phyloP scores from a whole-genome alignment of 2,329 filamentous ascomycete genomes.

The Pseudocercospora crystallina region DNA sequence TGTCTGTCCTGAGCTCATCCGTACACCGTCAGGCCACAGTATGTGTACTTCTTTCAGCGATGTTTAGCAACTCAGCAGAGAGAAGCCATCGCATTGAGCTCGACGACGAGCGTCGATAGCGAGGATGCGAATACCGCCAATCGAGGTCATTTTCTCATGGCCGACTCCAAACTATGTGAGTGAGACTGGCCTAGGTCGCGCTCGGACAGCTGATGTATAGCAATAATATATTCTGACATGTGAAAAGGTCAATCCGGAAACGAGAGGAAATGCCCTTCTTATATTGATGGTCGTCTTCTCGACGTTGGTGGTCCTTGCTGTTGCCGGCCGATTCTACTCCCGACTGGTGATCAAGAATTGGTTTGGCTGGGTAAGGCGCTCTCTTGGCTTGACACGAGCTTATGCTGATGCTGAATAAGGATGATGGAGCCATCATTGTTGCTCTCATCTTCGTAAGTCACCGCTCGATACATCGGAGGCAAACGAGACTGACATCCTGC shows the following conservation, averaged over 20 bases:
- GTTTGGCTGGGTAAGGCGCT: slow-evolving; percentile 39
- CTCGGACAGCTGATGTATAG: too few relatives aligned
- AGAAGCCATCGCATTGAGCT: too few relatives aligned
- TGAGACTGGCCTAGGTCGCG: too few relatives aligned
- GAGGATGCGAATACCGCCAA: slow-evolving; percentile 29
- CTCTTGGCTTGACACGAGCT: background rate
- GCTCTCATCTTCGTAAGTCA: slow-evolving; percentile 10
- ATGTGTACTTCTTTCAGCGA: too few relatives aligned
- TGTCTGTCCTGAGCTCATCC: too few relatives aligned
- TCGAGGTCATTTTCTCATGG: slow-evolving; percentile 38
- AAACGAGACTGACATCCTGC: background rate
- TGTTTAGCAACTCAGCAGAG: too few relatives aligned
- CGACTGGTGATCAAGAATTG: slow-evolving; percentile 42
- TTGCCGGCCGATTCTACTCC: slow-evolving; percentile 42
- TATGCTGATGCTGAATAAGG: background rate
- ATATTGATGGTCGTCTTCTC: slow-evolving; percentile 43
- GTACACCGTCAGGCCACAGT: too few relatives aligned
- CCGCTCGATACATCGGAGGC: too few relatives aligned
- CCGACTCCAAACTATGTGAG: slow-evolving; percentile 41
- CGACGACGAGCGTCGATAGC: background rate
- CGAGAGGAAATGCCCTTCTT: slow-evolving; percentile 41
- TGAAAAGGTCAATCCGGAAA: slow-evolving; percentile 36
- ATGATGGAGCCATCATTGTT: too few relatives aligned
- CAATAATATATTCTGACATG: too few relatives aligned
- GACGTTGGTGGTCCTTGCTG: slow-evolving; percentile 36